Conservation (phyloP, 768 basidiomycete species). For the Trametes coccinea region DNA sequence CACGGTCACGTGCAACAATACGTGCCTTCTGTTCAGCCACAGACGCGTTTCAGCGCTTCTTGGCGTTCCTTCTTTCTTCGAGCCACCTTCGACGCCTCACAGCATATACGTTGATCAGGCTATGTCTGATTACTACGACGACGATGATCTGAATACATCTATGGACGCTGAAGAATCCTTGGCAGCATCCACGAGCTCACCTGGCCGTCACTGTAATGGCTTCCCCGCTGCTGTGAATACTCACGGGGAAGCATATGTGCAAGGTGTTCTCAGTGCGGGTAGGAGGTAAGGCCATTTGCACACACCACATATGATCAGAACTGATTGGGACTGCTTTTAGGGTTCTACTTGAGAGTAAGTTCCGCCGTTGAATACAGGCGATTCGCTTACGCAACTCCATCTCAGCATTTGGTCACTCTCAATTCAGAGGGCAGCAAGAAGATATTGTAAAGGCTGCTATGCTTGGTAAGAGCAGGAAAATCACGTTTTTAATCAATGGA, state of each 20-base stretch:
- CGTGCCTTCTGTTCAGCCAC: slow-evolving; percentile 8
- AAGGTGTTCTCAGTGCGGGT: background rate
- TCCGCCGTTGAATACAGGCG: background rate
- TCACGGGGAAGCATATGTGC: background rate
- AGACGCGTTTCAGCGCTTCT: slow-evolving; percentile 14
- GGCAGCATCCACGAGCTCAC: too few relatives aligned
- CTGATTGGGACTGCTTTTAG: background rate
- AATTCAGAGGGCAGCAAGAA: slow-evolving; percentile 76
- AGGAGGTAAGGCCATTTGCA: background rate
- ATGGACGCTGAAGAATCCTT: too few relatives aligned
- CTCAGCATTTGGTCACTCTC: slow-evolving; percentile 66
- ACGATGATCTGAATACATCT: background rate
- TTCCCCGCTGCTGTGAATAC: too few relatives aligned
- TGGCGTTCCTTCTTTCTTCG: background rate
- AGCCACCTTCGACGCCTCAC: background rate
- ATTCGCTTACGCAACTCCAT: background rate
- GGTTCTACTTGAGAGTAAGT: slow-evolving; percentile 2
- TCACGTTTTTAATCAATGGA: too few relatives aligned
- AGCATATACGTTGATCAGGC: too few relatives aligned
- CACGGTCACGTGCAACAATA: slow-evolving; percentile 14
- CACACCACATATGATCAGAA: too few relatives aligned
- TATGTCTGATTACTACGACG: background rate
- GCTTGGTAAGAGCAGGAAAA: slow-evolving; percentile 40
- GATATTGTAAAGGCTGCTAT: slow-evolving; percentile 74
- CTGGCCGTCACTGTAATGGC: too few relatives aligned